Conservation (phyloP, 2,329 filamentous ascomycete genomes). For the Clarireedia hainanense region DNA sequence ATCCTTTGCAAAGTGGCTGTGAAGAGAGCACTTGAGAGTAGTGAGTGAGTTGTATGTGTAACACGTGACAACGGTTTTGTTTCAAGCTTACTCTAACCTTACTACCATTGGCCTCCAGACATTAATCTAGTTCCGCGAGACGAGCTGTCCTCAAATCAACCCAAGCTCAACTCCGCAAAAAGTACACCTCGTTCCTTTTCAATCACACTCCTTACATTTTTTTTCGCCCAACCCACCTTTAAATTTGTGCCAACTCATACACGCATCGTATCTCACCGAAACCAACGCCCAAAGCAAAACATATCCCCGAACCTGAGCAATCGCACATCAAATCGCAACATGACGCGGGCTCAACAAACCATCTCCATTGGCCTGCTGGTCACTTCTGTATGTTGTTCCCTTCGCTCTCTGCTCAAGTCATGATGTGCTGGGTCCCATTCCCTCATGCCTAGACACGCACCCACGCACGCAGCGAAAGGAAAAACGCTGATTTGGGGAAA, state of each 20-base stretch:
- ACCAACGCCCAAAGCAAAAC: neutral
- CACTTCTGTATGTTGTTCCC: slow-evolving; percentile 59
- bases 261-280: slow-evolving; percentile 4
- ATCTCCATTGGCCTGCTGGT: slow-evolving; percentile 81
- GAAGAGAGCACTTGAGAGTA: no score
- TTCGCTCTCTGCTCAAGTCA: neutral
- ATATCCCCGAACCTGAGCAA: slow-evolving; percentile 5
- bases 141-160: slow-evolving; percentile 15
- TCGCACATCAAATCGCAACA: slow-evolving; percentile 38
- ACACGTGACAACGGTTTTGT: no score
- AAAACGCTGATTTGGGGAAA: slow-evolving; percentile 3
- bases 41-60: neutral
- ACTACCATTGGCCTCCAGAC: neutral
- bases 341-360: slow-evolving; percentile 93
- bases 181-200: slow-evolving; percentile 16
- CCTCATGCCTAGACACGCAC: neutral
- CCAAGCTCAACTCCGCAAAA: neutral
- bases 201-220: slow-evolving; percentile 26
- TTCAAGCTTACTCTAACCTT: no score
- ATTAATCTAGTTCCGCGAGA: neutral
- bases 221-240: slow-evolving; percentile 6
- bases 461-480: neutral
- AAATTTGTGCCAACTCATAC: slow-evolving; percentile 8
- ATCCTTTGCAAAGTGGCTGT: no score
- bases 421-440: slow-evolving; percentile 2